These are phyloP conservation scores for Trametes maxima DNA, from an alignment of 768 basidiomycete species.

Conservation along the genomic window DNA sequence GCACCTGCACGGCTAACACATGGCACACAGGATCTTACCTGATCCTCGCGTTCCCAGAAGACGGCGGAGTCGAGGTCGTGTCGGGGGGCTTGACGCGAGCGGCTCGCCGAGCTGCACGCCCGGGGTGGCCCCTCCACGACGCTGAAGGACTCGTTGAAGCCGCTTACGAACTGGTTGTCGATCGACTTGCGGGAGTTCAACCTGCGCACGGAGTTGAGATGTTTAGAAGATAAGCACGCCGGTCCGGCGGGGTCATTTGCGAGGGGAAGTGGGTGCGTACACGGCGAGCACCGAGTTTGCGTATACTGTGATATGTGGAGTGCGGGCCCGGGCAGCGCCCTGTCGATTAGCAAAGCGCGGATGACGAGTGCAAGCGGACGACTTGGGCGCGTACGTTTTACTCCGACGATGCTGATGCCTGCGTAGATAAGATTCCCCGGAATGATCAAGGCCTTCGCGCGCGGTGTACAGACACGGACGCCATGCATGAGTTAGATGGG, in stretches of 20 bases:
- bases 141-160: background rate
- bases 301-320: background rate
- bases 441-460: background rate
- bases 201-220: no score
- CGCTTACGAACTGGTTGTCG: background rate
- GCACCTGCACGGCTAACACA: no score
- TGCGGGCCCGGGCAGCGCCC: background rate
- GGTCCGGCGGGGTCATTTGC: background rate
- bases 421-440: background rate
- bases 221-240: no score
- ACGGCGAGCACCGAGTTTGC: background rate
- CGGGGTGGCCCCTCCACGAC: no score
- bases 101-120: no score
- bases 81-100: background rate
- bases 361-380: background rate
- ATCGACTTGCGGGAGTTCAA: background rate
- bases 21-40: background rate
- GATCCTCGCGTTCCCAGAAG: no score
- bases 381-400: background rate
- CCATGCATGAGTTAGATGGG: background rate
- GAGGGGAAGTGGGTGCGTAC: background rate
- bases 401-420: constrained; percentile 1
- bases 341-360: background rate
- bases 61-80: background rate
- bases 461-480: background rate